Evolutionary conservation across 352 stramenopile species (phyloP), one percentile per base, ranked within the genome.

Genomic region (Pythium folliculosum): DNA sequence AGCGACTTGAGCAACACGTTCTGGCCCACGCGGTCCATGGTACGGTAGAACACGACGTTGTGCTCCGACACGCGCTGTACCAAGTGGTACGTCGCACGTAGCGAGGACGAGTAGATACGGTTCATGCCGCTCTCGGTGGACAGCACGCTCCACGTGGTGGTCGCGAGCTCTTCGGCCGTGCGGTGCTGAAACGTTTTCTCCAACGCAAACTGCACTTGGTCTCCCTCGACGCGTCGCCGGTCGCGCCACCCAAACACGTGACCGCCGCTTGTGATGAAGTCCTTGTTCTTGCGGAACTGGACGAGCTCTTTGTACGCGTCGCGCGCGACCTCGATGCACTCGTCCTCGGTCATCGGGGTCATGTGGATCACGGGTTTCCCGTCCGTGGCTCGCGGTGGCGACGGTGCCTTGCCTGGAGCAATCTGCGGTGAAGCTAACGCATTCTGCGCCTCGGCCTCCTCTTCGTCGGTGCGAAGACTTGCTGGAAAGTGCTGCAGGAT

Each of bases 211-310:
- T 84, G 77, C 58, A 91, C 75, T 43, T 69, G 75, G 10, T 86
- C 76, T 5, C 76, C 77, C 10, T 88, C 73, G 5, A 89, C 60
- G 6, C 77, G 69, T 3, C 80, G 73, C 13, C 80, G 67, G 51
- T 91, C 82, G 19, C 77, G 75, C 82, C 82, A 91, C 22, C 82
- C 82, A 73, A 91, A 89, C 10, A 89, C 79, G 21, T 71, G 73
- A 3, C 79, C 77, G 3, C 82, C 80, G 9, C 77, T 87, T 12
- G 69, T 80, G 21, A 80, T 73, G 21, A 78, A 78, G 58, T 78
- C 63, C 27, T 82, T 66, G 38, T 74, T 69, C 12, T 75, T 73
- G 0, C 60, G 57, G 54, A 91, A 89, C 21, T 56, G 60, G 60
- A 70, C 71, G 47, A 88, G 75, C n/a, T 82, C 72, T 5, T 52